Conservation (phyloP, 2,329 filamentous ascomycete species). For the Monilinia laxa region DNA sequence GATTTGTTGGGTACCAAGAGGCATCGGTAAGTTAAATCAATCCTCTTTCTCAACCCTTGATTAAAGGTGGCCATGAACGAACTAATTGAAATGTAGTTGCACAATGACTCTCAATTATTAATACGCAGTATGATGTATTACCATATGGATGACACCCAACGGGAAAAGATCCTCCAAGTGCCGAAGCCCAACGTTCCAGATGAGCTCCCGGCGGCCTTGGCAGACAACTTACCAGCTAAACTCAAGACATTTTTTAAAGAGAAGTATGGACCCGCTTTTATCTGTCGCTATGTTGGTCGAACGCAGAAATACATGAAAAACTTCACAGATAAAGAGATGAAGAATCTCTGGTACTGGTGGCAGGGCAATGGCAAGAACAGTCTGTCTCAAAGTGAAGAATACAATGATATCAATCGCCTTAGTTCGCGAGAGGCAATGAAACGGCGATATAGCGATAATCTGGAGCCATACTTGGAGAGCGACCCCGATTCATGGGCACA, state of each 20-base stretch:
- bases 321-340: background rate
- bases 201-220: background rate
- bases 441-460: background rate
- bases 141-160: slow-evolving; percentile 1
- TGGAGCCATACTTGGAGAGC: background rate
- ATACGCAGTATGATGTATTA: slow-evolving; percentile 7
- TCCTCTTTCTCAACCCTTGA: background rate
- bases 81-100: background rate
- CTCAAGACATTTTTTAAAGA: background rate
- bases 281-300: background rate
- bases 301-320: slow-evolving; percentile 4
- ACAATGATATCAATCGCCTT: slow-evolving; percentile 8
- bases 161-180: background rate
- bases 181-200: background rate
- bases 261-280: slow-evolving; percentile 6
- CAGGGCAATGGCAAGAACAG: slow-evolving; percentile 2
- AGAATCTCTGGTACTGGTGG: slow-evolving; percentile 10
- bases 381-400: slow-evolving; percentile 9
- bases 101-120: background rate
- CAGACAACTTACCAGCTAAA: background rate
- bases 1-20: background rate
- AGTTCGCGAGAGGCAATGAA: slow-evolving; percentile 8
- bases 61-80: background rate
- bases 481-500: background rate
- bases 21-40: background rate